phyloP scores from a whole-genome alignment of 2,329 filamentous ascomycete genomes.

The Thyridium curvatum region DNA sequence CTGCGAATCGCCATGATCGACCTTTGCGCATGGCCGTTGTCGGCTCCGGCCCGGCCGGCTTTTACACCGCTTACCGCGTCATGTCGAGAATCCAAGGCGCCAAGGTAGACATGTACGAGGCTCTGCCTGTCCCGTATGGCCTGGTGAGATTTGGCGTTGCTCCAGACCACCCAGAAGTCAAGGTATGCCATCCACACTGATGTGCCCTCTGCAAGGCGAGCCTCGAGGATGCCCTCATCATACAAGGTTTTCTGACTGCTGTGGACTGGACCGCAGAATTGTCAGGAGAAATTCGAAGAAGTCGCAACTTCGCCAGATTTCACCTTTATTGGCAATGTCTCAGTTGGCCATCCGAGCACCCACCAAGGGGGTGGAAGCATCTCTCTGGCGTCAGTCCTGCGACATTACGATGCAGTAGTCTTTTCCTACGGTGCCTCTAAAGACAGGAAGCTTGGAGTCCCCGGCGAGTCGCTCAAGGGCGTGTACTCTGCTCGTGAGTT shows the following conservation, averaged over 20 bases:
- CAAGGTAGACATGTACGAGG: slow-evolving; percentile 92
- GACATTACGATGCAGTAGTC: slow-evolving; percentile 85
- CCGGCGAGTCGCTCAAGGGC: slow-evolving; percentile 71
- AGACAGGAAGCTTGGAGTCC: slow-evolving; percentile 72
- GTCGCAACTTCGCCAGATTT: slow-evolving; percentile 78
- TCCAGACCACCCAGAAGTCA: slow-evolving; percentile 97
- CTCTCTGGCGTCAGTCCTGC: slow-evolving; percentile 61
- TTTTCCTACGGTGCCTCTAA: slow-evolving; percentile 89
- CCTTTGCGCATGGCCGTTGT: slow-evolving; percentile 79
- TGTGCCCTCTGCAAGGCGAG: no score
- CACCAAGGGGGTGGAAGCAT: slow-evolving; percentile 43
- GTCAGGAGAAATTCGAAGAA: slow-evolving; percentile 87
- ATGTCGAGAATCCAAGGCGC: slow-evolving; percentile 68
- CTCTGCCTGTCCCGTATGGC: slow-evolving; percentile 85
- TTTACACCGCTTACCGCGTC: slow-evolving; percentile 85
- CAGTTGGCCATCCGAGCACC: slow-evolving; percentile 53
- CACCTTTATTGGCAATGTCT: slow-evolving; percentile 85
- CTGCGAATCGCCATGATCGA: slow-evolving; percentile 22
- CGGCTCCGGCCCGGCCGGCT: slow-evolving; percentile 91
- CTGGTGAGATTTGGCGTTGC: slow-evolving; percentile 91
- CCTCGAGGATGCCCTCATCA: no score
- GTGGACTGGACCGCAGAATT: slow-evolving; percentile 56
- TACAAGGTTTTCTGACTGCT: no score
- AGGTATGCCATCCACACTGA: slow-evolving; percentile 46
- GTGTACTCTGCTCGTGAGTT: slow-evolving; percentile 88